Evolutionary conservation across 1,284 basidiomycete genomes (phyloP).

Genomic region (Marasmius sp.): DNA sequence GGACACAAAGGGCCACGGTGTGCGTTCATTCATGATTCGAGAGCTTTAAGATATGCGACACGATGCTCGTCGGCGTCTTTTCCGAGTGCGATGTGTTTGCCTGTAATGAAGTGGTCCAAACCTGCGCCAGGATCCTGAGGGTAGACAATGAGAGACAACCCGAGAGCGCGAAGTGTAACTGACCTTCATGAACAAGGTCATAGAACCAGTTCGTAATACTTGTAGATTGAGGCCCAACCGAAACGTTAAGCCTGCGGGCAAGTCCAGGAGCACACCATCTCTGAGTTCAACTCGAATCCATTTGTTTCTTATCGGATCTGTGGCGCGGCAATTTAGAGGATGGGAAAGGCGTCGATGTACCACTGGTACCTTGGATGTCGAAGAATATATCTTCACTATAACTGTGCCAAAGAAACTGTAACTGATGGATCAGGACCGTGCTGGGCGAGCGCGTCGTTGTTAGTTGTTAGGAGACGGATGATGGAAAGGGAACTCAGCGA

Average conservation of each 20-base stretch:
- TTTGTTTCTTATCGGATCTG: neutral
- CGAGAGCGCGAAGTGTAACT: neutral
- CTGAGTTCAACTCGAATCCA: neutral
- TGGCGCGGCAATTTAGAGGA: neutral
- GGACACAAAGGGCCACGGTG: neutral
- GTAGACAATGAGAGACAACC: neutral
- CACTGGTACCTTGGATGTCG: neutral
- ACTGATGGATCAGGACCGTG: neutral
- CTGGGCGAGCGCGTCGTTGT: neutral
- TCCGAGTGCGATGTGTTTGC: neutral
- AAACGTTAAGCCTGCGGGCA: neutral
- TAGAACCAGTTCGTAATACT: neutral
- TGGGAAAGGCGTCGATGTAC: neutral
- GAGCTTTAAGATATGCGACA: neutral
- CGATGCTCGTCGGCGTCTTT: neutral
- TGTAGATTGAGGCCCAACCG: neutral
- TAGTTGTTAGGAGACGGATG: neutral
- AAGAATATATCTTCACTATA: neutral
- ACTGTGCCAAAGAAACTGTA: neutral
- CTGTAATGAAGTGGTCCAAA: neutral
- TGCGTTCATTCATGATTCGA: neutral
- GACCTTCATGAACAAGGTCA: neutral
- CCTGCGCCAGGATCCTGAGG: neutral
- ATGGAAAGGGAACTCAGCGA: neutral
- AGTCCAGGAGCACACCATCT: neutral